Conservation (phyloP, 768 basidiomycete genomes). For the Collybiopsis luxurians region DNA sequence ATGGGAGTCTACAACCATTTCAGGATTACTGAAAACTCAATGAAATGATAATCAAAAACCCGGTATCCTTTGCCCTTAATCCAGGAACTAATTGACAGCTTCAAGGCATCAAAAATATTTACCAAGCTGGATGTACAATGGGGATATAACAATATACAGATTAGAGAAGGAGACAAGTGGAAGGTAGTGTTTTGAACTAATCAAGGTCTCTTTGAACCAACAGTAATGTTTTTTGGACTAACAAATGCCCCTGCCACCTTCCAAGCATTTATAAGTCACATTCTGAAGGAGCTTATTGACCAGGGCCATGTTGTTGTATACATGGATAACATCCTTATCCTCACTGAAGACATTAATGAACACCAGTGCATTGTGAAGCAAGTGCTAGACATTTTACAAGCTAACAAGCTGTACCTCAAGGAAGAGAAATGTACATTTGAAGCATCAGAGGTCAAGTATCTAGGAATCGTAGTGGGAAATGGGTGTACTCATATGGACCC, state of each 20-base stretch:
- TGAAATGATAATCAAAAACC: conserved; percentile 27
- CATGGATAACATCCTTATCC: conserved; percentile 29
- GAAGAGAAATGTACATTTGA: conserved; percentile 25
- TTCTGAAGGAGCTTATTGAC: conserved; percentile 23
- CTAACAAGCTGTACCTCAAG: conserved; percentile 20
- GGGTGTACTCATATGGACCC: conserved; percentile 27
- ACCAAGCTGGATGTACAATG: conserved; percentile 36
- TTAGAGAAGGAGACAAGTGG: conserved; percentile 39
- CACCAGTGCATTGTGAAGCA: conserved; percentile 10
- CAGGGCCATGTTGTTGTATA: conserved; percentile 26
- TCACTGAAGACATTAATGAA: not conserved
- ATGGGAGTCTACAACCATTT: conserved; percentile 15
- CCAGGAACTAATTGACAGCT: conserved; percentile 25
- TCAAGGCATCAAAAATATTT: conserved; percentile 23
- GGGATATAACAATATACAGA: conserved; percentile 39
- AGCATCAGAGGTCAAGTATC: conserved; percentile 7
- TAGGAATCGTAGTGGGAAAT: conserved; percentile 9
- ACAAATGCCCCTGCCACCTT: conserved; percentile 28
- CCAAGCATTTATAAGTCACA: conserved; percentile 33
- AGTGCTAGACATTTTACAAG: conserved; percentile 15
- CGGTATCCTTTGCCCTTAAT: conserved; percentile 32
- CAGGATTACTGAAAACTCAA: conserved; percentile 27
- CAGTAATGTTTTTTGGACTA: conserved; percentile 41
- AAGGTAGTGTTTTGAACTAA: conserved; percentile 40
- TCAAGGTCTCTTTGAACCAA: conserved; percentile 36